A percentile compares a stretch with the other conserved stretches of the same genome.
phyloP scores from a whole-genome alignment of 495 filamentous ascomycete genomes.

The Talaromyces proteolyticus region DNA sequence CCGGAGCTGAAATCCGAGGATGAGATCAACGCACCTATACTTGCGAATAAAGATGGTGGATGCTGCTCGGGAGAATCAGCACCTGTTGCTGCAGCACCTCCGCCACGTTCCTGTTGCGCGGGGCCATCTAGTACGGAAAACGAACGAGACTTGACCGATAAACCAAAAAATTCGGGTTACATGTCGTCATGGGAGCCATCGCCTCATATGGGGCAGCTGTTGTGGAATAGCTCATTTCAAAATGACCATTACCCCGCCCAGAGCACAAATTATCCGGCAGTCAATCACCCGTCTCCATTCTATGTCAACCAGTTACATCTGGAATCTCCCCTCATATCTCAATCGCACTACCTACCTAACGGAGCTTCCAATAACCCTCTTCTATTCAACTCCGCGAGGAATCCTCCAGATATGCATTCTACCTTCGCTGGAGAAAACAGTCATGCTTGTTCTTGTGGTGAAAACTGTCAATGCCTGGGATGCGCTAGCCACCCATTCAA shows the following conservation, averaged over 20 bases:
- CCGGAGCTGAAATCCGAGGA: background rate
- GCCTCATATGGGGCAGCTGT: background rate
- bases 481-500: conserved; percentile 71
- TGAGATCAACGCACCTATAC: conserved; percentile 4
- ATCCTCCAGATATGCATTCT: conserved; percentile 6
- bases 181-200: background rate
- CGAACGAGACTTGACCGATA: background rate
- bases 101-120: conserved; percentile 26
- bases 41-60: conserved; percentile 9
- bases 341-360: background rate
- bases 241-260: background rate
- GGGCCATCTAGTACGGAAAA: background rate
- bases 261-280: background rate
- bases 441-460: conserved; percentile 59
- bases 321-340: background rate
- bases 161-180: background rate
- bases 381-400: background rate
- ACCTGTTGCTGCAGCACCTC: conserved; percentile 5
- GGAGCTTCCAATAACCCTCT: background rate
- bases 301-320: background rate
- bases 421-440: conserved; percentile 14
- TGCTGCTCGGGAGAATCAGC: conserved; percentile 26
- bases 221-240: background rate
- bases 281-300: background rate
- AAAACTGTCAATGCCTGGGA: conserved; percentile 62